Percentiles rank a stretch among this genome's conserved stretches.
phyloP scores from a whole-genome alignment of 1,284 basidiomycete species.

The Stereum hirsutum region DNA sequence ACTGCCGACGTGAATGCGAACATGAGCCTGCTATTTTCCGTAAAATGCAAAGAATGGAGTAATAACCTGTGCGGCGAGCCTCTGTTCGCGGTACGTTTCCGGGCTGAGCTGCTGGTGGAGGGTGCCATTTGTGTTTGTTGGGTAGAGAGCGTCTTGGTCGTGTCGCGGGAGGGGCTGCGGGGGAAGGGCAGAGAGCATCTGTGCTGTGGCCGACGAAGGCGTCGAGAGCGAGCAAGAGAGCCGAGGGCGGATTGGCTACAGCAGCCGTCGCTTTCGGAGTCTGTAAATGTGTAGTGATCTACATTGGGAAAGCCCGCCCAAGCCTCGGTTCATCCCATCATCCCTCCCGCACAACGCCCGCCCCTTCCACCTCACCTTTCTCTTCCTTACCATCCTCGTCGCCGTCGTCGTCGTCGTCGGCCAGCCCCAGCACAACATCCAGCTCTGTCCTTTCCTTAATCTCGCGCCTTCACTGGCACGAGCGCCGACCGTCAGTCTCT shows the following conservation, averaged over 20 bases:
- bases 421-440: background rate
- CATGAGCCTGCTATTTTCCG: background rate
- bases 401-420: background rate
- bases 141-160: background rate
- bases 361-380: too few species aligned
- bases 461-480: constrained; percentile 10
- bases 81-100: constrained; percentile 10
- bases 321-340: too few species aligned
- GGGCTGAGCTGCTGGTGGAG: background rate
- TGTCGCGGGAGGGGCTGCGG: background rate
- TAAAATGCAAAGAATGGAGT: background rate
- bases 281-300: background rate
- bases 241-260: background rate
- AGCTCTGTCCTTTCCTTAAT: constrained; percentile 2
- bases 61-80: constrained; percentile 11
- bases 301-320: background rate
- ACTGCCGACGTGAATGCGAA: constrained; percentile 28
- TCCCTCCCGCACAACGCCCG: too few species aligned
- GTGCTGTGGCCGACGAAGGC: background rate
- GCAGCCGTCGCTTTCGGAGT: background rate
- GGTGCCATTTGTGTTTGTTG: background rate
- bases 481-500: constrained; percentile 1
- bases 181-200: background rate
- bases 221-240: background rate
- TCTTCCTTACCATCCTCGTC: background rate